Conservation (phyloP, 192 early-diverging fungal genomes). For the Phycomyces blakesleeanus region DNA sequence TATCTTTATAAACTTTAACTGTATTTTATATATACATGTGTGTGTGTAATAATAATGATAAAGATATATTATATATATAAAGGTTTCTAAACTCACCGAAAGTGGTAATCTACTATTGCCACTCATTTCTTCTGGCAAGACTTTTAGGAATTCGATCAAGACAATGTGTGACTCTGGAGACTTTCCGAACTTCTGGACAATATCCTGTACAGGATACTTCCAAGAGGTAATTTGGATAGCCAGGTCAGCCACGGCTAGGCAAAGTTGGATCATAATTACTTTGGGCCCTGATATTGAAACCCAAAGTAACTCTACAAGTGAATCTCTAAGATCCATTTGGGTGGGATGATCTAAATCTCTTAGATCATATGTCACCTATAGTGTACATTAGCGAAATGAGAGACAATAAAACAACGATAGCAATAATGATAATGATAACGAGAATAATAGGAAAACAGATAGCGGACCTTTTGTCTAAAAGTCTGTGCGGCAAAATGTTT, state of each 20-base stretch:
- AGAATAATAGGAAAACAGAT: neutral
- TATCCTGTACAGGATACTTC: constrained; percentile 70
- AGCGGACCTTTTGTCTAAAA: constrained; percentile 72
- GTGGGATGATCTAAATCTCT: constrained; percentile 62
- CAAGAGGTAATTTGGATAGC: constrained; percentile 76
- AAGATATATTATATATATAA: no score
- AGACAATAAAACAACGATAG: no score
- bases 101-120: constrained; percentile 59
- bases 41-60: no score
- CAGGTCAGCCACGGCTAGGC: constrained; percentile 75
- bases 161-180: constrained; percentile 54
- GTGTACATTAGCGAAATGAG: no score
- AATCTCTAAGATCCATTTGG: constrained; percentile 63
- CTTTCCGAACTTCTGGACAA: constrained; percentile 64
- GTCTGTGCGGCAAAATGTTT: constrained; percentile 91
- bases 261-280: constrained; percentile 74
- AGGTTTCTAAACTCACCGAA: constrained; percentile 38
- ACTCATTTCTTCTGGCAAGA: constrained; percentile 81
- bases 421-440: constrained; percentile 12
- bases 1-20: neutral
- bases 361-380: constrained; percentile 75
- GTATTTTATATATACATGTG: neutral
- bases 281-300: constrained; percentile 52
- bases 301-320: constrained; percentile 64
- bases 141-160: constrained; percentile 75